These are phyloP conservation scores for Quaeritorhiza haematococci DNA, from an alignment of 371 early-diverging fungal species.

Conservation along the genomic window DNA sequence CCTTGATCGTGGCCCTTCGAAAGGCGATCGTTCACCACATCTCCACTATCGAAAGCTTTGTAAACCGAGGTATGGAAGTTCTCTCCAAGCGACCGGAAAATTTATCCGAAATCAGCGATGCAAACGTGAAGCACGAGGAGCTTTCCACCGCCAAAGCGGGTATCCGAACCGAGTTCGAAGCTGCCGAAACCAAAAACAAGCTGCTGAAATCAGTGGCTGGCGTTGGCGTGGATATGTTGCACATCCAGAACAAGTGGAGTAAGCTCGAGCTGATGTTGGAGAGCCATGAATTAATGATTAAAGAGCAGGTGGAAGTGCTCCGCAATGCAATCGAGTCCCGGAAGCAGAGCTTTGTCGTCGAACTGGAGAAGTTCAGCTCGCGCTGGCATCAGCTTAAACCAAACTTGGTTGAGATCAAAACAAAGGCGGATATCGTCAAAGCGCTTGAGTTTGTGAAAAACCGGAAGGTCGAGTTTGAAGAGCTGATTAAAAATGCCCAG, in stretches of 20 bases:
- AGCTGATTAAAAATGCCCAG: slow-evolving; percentile 18
- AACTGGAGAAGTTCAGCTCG: slow-evolving; percentile 35
- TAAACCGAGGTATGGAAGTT: slow-evolving; percentile 31
- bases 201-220: slow-evolving; percentile 43
- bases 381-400: slow-evolving; percentile 45
- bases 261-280: slow-evolving; percentile 50
- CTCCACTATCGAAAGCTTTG: slow-evolving; percentile 37
- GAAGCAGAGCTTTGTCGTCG: slow-evolving; percentile 15
- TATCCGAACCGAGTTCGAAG: slow-evolving; percentile 33
- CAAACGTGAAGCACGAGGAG: slow-evolving; percentile 36
- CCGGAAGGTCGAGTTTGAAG: slow-evolving; percentile 28
- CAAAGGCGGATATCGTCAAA: slow-evolving; percentile 9
- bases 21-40: slow-evolving; percentile 25
- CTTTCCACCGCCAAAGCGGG: slow-evolving; percentile 24
- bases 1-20: slow-evolving; percentile 32
- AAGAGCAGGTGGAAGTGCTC: slow-evolving; percentile 49
- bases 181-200: slow-evolving; percentile 37
- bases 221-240: slow-evolving; percentile 29
- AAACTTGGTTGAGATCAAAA: slow-evolving; percentile 17
- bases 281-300: slow-evolving; percentile 49
- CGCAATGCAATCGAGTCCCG: slow-evolving; percentile 41
- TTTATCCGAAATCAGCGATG: slow-evolving; percentile 43
- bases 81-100: slow-evolving; percentile 40
- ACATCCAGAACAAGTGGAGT: slow-evolving; percentile 34
- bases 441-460: slow-evolving; percentile 35